Percentiles rank a stretch among this genome's conserved stretches.
Evolutionary conservation across 2,329 filamentous ascomycete species (phyloP).

Genomic region (Microsporum audouinii): DNA sequence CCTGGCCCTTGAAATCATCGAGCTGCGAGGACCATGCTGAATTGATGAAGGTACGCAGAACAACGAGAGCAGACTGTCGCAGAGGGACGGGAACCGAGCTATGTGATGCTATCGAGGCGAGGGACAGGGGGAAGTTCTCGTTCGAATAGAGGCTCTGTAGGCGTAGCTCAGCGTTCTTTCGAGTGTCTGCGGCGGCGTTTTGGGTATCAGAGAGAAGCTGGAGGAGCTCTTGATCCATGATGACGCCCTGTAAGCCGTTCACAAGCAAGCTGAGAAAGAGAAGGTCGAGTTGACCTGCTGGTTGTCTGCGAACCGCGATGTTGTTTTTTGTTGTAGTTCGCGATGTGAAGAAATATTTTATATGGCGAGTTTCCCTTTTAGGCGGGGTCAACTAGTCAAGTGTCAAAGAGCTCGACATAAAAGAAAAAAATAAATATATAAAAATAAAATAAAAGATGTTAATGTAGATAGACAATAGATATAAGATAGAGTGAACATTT

Average conservation of each 20-base stretch:
- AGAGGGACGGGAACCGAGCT: slow-evolving; percentile 59
- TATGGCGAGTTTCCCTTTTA: not conserved
- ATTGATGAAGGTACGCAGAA: slow-evolving; percentile 72
- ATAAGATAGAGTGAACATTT: too few relatives aligned
- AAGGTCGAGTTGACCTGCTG: not conserved
- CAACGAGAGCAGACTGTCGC: slow-evolving; percentile 70
- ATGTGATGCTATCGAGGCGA: slow-evolving; percentile 72
- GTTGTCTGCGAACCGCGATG: not conserved
- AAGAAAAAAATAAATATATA: not conserved
- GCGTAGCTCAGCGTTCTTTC: slow-evolving; percentile 77
- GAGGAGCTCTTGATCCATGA: slow-evolving; percentile 87
- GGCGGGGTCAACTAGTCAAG: not conserved
- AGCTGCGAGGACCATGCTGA: slow-evolving; percentile 70
- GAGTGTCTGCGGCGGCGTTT: slow-evolving; percentile 59
- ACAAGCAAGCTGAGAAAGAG: not conserved
- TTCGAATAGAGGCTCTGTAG: slow-evolving; percentile 59
- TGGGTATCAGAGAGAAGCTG: slow-evolving; percentile 80
- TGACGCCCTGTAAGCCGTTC: slow-evolving; percentile 14
- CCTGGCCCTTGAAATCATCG: slow-evolving; percentile 56
- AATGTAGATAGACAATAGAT: too few relatives aligned
- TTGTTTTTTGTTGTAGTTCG: not conserved
- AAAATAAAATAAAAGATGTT: not conserved
- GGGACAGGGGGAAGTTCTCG: slow-evolving; percentile 62
- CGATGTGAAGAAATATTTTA: not conserved
- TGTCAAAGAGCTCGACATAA: not conserved